phyloP scores from a whole-genome alignment of 139 green algal genomes.

The Chlamydomonas sp. region DNA sequence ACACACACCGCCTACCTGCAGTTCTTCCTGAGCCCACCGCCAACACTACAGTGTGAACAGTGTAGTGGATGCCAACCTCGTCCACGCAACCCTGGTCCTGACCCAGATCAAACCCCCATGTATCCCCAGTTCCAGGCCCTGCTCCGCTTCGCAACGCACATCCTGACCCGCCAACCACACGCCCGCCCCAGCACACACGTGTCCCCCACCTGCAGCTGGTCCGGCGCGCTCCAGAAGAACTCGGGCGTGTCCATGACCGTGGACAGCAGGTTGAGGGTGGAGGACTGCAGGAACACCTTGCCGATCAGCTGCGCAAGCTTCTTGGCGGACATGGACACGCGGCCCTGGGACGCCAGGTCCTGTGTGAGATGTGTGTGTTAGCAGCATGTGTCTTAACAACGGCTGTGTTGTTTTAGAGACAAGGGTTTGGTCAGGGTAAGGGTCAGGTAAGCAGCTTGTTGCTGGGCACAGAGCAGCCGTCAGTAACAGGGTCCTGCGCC shows the following conservation, averaged over 20 bases:
- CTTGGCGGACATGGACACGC: constrained; percentile 53
- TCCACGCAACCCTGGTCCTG: too few species aligned
- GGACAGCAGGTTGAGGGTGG: constrained; percentile 74
- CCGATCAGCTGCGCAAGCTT: constrained; percentile 81
- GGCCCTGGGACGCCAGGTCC: constrained; percentile 32
- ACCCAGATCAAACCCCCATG: not conserved
- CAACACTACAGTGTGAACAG: too few species aligned
- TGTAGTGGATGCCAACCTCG: too few species aligned
- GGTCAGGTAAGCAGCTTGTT: too few species aligned
- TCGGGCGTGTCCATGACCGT: constrained; percentile 77
- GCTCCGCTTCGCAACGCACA: not conserved
- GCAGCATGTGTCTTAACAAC: too few species aligned
- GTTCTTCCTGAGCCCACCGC: too few species aligned
- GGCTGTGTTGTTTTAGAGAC: too few species aligned
- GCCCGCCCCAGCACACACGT: not conserved
- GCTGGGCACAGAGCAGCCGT: too few species aligned
- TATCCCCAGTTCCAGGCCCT: not conserved
- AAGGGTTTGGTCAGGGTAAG: too few species aligned
- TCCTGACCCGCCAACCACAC: not conserved
- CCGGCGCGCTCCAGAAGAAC: constrained; percentile 83
- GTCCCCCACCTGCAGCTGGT: constrained; percentile 68
- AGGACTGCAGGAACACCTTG: constrained; percentile 78
- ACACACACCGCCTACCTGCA: too few species aligned
- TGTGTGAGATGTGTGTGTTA: not conserved
- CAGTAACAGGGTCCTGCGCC: too few species aligned